A percentile compares a stretch with the other conserved stretches of the same genome.
Evolutionary conservation across 768 basidiomycete species (phyloP).

Genomic region (Coprinopsis sp.): DNA sequence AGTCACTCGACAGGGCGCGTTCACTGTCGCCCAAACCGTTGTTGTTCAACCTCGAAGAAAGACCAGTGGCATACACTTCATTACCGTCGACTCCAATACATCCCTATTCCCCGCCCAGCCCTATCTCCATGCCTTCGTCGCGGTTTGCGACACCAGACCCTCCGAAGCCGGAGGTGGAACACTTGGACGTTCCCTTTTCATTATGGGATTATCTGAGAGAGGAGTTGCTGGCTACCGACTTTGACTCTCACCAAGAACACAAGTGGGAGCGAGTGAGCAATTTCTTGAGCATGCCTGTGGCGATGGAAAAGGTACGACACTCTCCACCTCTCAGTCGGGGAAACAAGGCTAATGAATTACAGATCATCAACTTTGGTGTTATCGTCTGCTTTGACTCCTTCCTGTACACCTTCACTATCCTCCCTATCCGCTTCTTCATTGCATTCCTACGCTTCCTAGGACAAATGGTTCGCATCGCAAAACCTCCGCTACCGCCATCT

Average conservation of each 20-base stretch:
- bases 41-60: slow-evolving; percentile 23
- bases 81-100: slow-evolving; percentile 69
- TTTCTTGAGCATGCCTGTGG: slow-evolving; percentile 87
- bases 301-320: slow-evolving; percentile 93
- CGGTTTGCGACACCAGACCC: slow-evolving; percentile 15
- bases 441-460: slow-evolving; percentile 54
- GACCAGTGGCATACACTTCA: slow-evolving; percentile 61
- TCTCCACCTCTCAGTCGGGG: not conserved
- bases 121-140: slow-evolving; percentile 24
- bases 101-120: slow-evolving; percentile 29
- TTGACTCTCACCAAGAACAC: slow-evolving; percentile 88
- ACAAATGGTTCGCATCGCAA: slow-evolving; percentile 45
- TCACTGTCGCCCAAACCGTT: slow-evolving; percentile 21
- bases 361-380: slow-evolving; percentile 92
- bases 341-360: not conserved
- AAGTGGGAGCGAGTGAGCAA: slow-evolving; percentile 97
- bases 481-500: slow-evolving; percentile 67
- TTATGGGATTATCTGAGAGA: slow-evolving; percentile 91
- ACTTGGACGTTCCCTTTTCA: slow-evolving; percentile 55
- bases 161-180: slow-evolving; percentile 16
- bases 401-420: slow-evolving; percentile 95
- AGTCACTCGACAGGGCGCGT: slow-evolving; percentile 16
- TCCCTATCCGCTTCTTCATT: slow-evolving; percentile 81
- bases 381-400: slow-evolving; percentile 95
- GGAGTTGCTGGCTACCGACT: slow-evolving; percentile 87